Evolutionary conservation across 169 alveolate genomes (phyloP).

Genomic region (Eimeria zaria): DNA sequence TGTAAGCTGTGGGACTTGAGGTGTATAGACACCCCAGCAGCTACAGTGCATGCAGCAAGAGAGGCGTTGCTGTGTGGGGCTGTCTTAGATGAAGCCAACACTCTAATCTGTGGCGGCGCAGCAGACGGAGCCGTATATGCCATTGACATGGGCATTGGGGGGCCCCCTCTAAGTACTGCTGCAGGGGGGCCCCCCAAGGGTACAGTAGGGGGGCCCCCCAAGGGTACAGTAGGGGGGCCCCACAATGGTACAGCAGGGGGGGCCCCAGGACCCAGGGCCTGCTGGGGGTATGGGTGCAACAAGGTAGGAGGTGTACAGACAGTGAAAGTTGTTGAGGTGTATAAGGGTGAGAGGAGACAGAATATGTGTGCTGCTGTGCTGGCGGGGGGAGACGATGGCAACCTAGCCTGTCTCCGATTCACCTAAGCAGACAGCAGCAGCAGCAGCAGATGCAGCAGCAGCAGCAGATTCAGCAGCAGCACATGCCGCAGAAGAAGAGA

Average conservation of each 20-base stretch:
- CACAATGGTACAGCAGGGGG: not conserved
- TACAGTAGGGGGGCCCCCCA: too few relatives aligned
- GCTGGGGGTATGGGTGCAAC: constrained; percentile 70
- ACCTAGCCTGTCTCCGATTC: constrained; percentile 15
- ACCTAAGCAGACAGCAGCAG: not conserved
- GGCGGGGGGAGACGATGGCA: constrained; percentile 82
- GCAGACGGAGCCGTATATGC: constrained; percentile 64
- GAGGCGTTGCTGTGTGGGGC: constrained; percentile 64
- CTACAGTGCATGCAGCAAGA: not conserved
- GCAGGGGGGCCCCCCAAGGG: not conserved
- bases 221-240: not conserved
- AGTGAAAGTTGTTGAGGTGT: constrained; percentile 12
- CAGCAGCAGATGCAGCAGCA: too few relatives aligned
- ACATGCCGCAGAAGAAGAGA: too few relatives aligned
- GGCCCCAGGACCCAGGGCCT: not conserved
- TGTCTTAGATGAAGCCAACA: not conserved
- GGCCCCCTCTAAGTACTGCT: not conserved
- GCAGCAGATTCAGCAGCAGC: too few relatives aligned
- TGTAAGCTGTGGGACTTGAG: constrained; percentile 67
- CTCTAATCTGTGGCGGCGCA: constrained; percentile 43
- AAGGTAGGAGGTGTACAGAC: constrained; percentile 65
- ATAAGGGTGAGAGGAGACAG: not conserved
- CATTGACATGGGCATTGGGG: not conserved
- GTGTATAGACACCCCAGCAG: not conserved
- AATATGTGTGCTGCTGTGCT: not conserved